Percentiles rank a stretch among this genome's conserved stretches.
phyloP scores from a whole-genome alignment of 306 rosid genomes.

The Lupinus albus region DNA sequence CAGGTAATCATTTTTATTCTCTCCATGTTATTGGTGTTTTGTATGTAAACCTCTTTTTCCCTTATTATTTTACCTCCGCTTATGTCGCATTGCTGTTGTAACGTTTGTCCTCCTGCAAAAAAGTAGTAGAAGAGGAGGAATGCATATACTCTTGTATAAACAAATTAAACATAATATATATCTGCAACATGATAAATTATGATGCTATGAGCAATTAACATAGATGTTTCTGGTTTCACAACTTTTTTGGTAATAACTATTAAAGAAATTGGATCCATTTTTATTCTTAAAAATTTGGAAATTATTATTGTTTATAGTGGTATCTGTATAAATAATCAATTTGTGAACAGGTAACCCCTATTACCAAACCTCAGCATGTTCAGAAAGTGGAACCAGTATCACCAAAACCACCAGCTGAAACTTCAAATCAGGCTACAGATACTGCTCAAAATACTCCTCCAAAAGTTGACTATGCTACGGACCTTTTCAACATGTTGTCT shows the following conservation, averaged over 20 bases:
- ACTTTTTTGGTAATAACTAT: neutral
- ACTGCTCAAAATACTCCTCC: conserved; percentile 58
- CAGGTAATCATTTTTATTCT: conserved; percentile 49
- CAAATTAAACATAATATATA: neutral
- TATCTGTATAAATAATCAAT: conserved; percentile 29
- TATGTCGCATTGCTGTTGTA: conserved; percentile 21
- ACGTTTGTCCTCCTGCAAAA: neutral
- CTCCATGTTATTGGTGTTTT: neutral
- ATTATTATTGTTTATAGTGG: conserved; percentile 8
- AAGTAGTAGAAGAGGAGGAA: conserved; percentile 9
- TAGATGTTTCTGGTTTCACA: conserved; percentile 22
- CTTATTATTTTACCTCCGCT: conserved; percentile 13
- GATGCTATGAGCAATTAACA: neutral
- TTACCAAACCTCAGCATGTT: conserved; percentile 59
- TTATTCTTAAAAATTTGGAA: conserved; percentile 28
- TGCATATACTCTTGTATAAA: conserved; percentile 9
- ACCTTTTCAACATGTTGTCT: conserved; percentile 87
- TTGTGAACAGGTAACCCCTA: conserved; percentile 59
- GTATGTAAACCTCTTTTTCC: neutral
- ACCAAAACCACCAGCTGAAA: conserved; percentile 58
- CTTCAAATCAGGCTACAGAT: conserved; percentile 57
- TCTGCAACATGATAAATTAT: conserved; percentile 5
- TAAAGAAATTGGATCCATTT: neutral
- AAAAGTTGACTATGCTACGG: conserved; percentile 93
- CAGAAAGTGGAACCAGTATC: conserved; percentile 64